Conservation (phyloP, 139 green algal species). For the Chlorella sp. region DNA sequence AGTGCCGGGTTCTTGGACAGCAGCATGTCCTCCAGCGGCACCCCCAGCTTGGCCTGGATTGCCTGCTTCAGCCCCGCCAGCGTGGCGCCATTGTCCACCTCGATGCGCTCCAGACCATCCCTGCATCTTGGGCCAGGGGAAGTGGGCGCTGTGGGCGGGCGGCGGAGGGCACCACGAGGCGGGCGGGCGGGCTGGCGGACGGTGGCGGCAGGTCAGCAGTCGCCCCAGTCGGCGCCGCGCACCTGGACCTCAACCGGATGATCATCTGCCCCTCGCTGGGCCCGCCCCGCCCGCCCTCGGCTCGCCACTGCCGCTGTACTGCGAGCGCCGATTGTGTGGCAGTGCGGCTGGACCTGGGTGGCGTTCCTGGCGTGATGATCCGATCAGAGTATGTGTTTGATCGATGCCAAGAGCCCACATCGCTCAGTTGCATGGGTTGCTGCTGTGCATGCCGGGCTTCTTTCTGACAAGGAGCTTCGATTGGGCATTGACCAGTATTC, state of each 20-base stretch:
- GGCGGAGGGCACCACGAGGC: too few species aligned
- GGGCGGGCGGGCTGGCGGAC: neutral
- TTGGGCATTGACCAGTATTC: neutral
- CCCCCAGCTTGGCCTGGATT: slow-evolving; percentile 68
- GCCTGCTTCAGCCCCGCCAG: slow-evolving; percentile 62
- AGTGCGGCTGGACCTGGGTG: neutral
- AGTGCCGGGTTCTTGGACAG: slow-evolving; percentile 79
- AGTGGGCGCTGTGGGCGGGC: neutral
- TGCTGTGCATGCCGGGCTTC: neutral
- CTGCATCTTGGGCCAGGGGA: slow-evolving; percentile 13
- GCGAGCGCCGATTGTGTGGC: neutral
- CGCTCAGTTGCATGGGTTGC: too few species aligned
- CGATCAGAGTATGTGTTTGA: too few species aligned
- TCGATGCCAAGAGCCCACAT: too few species aligned
- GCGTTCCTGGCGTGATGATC: neutral
- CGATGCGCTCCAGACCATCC: slow-evolving; percentile 88
- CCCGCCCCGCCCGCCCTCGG: neutral
- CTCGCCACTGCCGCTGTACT: neutral
- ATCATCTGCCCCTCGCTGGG: slow-evolving; percentile 61
- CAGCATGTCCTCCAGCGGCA: slow-evolving; percentile 75
- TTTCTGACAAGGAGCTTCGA: neutral
- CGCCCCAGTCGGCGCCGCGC: neutral
- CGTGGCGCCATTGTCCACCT: slow-evolving; percentile 62
- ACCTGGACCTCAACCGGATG: slow-evolving; percentile 71
- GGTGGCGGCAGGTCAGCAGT: neutral